Evolutionary conservation across 2,329 filamentous ascomycete genomes (phyloP), one percentile per base, ranked within the genome.

Genomic region (Penicillium sp.): DNA sequence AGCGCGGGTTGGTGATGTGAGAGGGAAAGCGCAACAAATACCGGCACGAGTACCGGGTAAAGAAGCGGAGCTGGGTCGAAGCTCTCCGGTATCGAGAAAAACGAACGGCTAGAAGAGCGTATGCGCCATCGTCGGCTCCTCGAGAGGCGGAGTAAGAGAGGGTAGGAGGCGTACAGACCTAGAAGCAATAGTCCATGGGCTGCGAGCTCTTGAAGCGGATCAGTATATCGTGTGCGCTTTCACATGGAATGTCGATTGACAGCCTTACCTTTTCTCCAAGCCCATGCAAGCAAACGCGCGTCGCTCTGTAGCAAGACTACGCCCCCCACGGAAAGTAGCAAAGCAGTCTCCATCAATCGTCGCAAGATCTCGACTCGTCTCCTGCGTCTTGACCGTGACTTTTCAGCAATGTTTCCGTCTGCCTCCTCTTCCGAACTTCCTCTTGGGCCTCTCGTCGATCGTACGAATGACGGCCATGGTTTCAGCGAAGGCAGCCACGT

Each of bases 31-130:
- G 91, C 85, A 26, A 94, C 87, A 42, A 92, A 79, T 15, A 92
- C 74, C 0, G 92, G 90, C 28, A 96, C 79, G 2, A 86, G 73
- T 6, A 87, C 81, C 16, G 93, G 93, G 68, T 96, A 97, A 52
- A 96, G 73, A n/a, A 96, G 79, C 10, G 92, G 90, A 6, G 93
- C 93, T 2, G 91, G 92, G 66, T 97, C 93, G 71, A 96, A 95
- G n/a, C 83, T 80, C 4, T 84, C 76, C 0, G 91, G 90, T 34
- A 96, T 76, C 38, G 80, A 79, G 63, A 85, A 82, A 45, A 78
- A 76, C 58, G 68, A 73, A 45, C 73, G 62, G 46, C 71, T 62
- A 31, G 68, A 69, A 33, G 67, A 47, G 58, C 61, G 59, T 18
- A 61, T 47, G 46, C 63, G 66, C 54, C 65, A 63, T 49, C 58